Evolutionary conservation across 2,329 filamentous ascomycete genomes (phyloP), one percentile per base, ranked within the genome.

Genomic region (Teratosphaeriaceae sp.): DNA sequence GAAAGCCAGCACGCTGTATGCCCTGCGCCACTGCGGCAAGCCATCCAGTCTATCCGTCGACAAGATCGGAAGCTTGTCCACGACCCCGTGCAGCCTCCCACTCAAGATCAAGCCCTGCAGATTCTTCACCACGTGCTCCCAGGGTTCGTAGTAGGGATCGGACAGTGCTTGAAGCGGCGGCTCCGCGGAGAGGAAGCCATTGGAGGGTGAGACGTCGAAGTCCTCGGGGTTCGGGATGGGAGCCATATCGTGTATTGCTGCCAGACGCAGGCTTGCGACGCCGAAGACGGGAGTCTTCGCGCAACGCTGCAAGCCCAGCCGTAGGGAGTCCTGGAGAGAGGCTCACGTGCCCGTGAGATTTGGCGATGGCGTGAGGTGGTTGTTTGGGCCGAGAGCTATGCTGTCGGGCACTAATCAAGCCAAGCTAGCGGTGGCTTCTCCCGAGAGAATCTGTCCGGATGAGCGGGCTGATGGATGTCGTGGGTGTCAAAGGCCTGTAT

Each of bases 131-230:
- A 96, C 76, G 35, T 84, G 79, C 68, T 98, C 92, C 92, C 92
- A 98, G 61, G 88, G 87, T 65, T 85, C 82, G 67, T 97, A 98
- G 71, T 96, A 97, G 2, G 84, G 78, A 60, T 96, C 85, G 8
- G 88, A 85, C 12, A 98, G 79, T 43, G 79, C 72, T 48, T 86
- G 81, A 50, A 97, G 73, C 31, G 92, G 92, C 26, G 85, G 69
- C 51, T 87, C 80, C 49, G 85, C 74, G 2, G 92, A 88, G 42
- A 98, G 78, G 69, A 98, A 98, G 58, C 92, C 92, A 68, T 88
- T 80, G 44, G 80, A 73, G 48, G 78, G 71, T 52, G 85, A 86
- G 65, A 88, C 79, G 67, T 84, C 86, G 69, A 94, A 94, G 65
- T 94, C 83, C 63, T 79, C 75, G 45, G 86, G 75, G 34, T 58